Evolutionary conservation across 306 rosid species (phyloP), one percentile per base, ranked within the genome.

Genomic region (Lathyrus sativus): DNA sequence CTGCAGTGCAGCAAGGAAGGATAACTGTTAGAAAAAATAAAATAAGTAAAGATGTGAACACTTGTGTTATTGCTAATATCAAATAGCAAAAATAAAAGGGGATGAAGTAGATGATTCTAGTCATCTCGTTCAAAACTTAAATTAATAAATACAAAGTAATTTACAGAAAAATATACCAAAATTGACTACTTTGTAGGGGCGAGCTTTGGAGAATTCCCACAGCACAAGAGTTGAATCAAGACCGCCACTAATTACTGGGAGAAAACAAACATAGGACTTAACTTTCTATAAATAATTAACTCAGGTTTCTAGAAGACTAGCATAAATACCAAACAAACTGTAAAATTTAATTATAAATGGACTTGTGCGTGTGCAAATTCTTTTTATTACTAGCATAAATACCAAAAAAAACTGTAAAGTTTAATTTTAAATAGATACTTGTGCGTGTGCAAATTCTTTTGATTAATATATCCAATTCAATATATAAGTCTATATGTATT

Each of bases 201-300:
- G 96, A 18, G 96, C 98, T 79, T 83, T 87, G 74, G 96, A 89
- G 77, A 89, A 92, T 83, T 92, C 95, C 98, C 98, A 92, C 80
- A 86, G 77, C 46, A 89, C 82, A 65, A 92, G 92, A 71, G 81
- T 81, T 38, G 96, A 86, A 78, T 92, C 98, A 35, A 92, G 96
- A 70, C 98, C 98, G 76, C 98, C 98, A 50, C 88, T 89, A 62
- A 92, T 78, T 72, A 92, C 98, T 92, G 83, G 58, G n/a, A 29
- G 46, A n/a, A 54, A 50, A 73, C 14, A 61, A 53, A 74, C 41
- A 7, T 56, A 28, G 19, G 66, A 62, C 58, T 76, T 62, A 74
- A 66, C 17, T 58, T 61, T 63, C 73, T 22, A 45, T 38, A 49
- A 13, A 70, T 65, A 42, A 48, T 35, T 67, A 57, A 63, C 18